A percentile compares a stretch with the other conserved stretches of the same genome.
Evolutionary conservation across 192 early-diverging fungal species (phyloP).

Genomic region (Backusella morwellensis): DNA sequence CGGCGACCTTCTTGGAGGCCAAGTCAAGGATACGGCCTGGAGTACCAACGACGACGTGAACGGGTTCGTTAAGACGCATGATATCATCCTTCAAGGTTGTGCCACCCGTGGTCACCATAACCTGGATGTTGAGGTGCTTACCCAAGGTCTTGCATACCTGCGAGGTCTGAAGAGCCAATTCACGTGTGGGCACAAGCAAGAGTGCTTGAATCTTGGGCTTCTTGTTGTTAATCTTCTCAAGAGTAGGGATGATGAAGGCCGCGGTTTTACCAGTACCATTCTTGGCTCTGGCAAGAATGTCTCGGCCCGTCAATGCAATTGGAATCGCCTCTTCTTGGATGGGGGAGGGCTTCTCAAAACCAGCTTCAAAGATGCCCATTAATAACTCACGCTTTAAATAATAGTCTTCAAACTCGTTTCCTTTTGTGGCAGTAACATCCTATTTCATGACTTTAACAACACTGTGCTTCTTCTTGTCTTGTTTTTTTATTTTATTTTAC

Average conservation of each 20-base stretch:
- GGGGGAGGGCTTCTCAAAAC: slow-evolving; percentile 95
- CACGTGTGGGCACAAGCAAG: slow-evolving; percentile 93
- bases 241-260: slow-evolving; percentile 93
- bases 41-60: slow-evolving; percentile 97
- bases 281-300: slow-evolving; percentile 96
- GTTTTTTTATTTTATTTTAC: slow-evolving; percentile 24
- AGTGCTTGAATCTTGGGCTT: slow-evolving; percentile 90
- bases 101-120: slow-evolving; percentile 99
- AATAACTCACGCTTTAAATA: slow-evolving; percentile 94
- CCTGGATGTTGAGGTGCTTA: slow-evolving; percentile 93
- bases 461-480: background rate
- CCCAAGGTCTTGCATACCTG: slow-evolving; percentile 98
- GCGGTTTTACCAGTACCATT: slow-evolving; percentile 96
- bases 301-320: slow-evolving; percentile 91
- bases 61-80: slow-evolving; percentile 87
- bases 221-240: slow-evolving; percentile 90
- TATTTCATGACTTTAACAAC: slow-evolving; percentile 3
- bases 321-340: slow-evolving; percentile 99
- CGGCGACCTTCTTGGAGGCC: slow-evolving; percentile 90
- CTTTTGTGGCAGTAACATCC: slow-evolving; percentile 97
- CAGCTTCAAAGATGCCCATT: slow-evolving; percentile 99
- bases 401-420: slow-evolving; percentile 99
- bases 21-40: slow-evolving; percentile 97
- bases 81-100: slow-evolving; percentile 99
- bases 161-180: slow-evolving; percentile 98